These are phyloP conservation scores for Fistulinella prunicolor DNA, from an alignment of 768 basidiomycete genomes.

Conservation along the genomic window DNA sequence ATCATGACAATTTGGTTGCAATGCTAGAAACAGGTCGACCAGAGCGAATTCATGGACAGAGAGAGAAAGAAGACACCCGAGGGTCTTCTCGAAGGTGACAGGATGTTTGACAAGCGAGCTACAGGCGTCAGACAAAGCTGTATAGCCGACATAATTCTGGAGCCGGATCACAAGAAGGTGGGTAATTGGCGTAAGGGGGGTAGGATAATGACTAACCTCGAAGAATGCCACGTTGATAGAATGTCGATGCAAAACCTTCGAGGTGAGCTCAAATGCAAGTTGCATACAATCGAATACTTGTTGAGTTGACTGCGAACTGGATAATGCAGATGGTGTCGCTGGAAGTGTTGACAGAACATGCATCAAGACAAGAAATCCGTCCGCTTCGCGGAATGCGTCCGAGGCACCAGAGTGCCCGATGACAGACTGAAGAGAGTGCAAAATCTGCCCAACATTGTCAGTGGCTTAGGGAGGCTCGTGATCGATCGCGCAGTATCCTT, in stretches of 20 bases:
- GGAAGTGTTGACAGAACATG: conserved; percentile 64
- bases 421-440: conserved; percentile 65
- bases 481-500: neutral
- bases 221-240: conserved; percentile 60
- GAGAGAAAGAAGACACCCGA: conserved; percentile 69
- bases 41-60: conserved; percentile 63
- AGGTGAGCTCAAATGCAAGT: conserved; percentile 61
- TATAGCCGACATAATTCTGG: conserved; percentile 54
- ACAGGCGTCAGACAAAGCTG: conserved; percentile 59
- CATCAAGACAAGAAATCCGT: conserved; percentile 76
- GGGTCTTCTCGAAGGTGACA: conserved; percentile 48
- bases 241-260: conserved; percentile 60
- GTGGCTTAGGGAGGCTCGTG: neutral
- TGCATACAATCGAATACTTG: conserved; percentile 52
- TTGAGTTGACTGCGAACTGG: conserved; percentile 34
- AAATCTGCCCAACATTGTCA: conserved; percentile 39
- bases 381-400: conserved; percentile 76
- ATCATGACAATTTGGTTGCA: conserved; percentile 37
- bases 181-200: too few species aligned
- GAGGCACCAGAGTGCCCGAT: conserved; percentile 66
- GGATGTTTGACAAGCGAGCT: conserved; percentile 47
- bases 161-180: neutral
- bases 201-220: conserved; percentile 47
- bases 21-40: conserved; percentile 49
- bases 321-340: conserved; percentile 24